Percentiles rank a stretch among this genome's conserved stretches.
These are phyloP conservation scores for Cladosporium sp. DNA, from an alignment of 2,329 filamentous ascomycete species.

Conservation along the genomic window DNA sequence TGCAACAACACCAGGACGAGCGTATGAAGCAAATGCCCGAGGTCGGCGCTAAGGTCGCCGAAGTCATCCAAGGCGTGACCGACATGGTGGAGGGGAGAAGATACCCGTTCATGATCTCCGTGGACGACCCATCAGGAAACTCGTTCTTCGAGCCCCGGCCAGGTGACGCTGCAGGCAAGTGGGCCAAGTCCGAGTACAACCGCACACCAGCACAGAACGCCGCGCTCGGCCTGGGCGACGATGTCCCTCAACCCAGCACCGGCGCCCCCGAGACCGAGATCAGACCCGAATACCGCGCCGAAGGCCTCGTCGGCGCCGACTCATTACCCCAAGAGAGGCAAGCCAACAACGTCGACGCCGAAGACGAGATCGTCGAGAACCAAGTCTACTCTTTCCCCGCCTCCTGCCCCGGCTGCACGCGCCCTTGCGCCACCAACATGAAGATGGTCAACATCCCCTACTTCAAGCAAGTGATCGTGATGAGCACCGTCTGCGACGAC, in stretches of 20 bases:
- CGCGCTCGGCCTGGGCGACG: constrained; percentile 67
- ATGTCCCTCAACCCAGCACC: constrained; percentile 28
- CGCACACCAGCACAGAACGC: constrained; percentile 84
- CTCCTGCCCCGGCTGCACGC: constrained; percentile 85
- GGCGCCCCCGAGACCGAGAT: constrained; percentile 51
- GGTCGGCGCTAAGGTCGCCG: constrained; percentile 70
- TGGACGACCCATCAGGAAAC: constrained; percentile 93
- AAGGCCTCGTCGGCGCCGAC: too few species aligned
- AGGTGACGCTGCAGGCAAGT: constrained; percentile 74
- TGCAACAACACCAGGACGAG: constrained; percentile 73
- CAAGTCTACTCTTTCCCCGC: constrained; percentile 92
- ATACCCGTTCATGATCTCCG: constrained; percentile 82
- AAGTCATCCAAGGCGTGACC: constrained; percentile 68
- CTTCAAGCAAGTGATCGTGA: constrained; percentile 95
- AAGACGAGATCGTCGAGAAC: constrained; percentile 81
- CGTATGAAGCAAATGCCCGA: constrained; percentile 76
- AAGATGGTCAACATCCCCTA: constrained; percentile 98
- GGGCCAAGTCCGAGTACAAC: constrained; percentile 78
- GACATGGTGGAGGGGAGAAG: constrained; percentile 72
- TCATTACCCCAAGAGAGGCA: too few species aligned
- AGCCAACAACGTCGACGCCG: constrained; percentile 39
- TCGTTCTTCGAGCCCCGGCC: constrained; percentile 91
- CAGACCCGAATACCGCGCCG: constrained; percentile 47
- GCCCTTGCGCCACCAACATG: constrained; percentile 87
- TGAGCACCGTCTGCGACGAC: constrained; percentile 86